A percentile compares a stretch with the other conserved stretches of the same genome.
Conservation (phyloP, 139 green algal species). For the Deuterostichococcus epilithicus region DNA sequence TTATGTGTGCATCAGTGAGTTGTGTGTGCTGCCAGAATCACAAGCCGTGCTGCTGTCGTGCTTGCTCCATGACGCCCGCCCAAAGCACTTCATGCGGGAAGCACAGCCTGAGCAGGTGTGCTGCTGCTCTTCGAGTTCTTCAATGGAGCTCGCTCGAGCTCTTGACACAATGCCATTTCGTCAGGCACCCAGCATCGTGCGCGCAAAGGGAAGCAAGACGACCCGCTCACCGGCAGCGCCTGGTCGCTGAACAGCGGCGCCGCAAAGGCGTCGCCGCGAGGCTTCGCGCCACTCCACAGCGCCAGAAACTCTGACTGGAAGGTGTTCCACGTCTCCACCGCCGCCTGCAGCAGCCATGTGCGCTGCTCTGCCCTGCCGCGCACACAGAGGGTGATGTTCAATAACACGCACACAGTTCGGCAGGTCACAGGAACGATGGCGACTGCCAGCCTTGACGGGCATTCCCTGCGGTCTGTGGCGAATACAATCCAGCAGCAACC, state of each 20-base stretch:
- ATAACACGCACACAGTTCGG: too few species aligned
- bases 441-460: too few species aligned
- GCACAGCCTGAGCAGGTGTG: too few species aligned
- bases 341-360: slow-evolving; percentile 53
- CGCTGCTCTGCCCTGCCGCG: slow-evolving; percentile 38
- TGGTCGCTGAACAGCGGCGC: slow-evolving; percentile 29
- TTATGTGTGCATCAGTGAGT: too few species aligned
- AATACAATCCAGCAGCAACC: too few species aligned
- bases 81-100: too few species aligned
- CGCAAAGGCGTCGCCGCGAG: slow-evolving; percentile 40
- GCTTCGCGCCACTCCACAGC: slow-evolving; percentile 53
- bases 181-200: not conserved
- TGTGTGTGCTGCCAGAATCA: not conserved
- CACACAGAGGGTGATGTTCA: slow-evolving; percentile 3
- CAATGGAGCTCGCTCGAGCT: too few species aligned
- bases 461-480: too few species aligned
- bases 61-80: too few species aligned
- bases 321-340: slow-evolving; percentile 56
- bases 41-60: not conserved
- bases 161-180: too few species aligned
- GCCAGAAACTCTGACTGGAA: slow-evolving; percentile 63
- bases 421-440: too few species aligned
- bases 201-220: not conserved
- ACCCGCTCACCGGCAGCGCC: not conserved
- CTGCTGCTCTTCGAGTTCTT: too few species aligned